Base-by-base conservation (phyloP, 164 flowering plant genomes). In the Santalum album region DNA sequence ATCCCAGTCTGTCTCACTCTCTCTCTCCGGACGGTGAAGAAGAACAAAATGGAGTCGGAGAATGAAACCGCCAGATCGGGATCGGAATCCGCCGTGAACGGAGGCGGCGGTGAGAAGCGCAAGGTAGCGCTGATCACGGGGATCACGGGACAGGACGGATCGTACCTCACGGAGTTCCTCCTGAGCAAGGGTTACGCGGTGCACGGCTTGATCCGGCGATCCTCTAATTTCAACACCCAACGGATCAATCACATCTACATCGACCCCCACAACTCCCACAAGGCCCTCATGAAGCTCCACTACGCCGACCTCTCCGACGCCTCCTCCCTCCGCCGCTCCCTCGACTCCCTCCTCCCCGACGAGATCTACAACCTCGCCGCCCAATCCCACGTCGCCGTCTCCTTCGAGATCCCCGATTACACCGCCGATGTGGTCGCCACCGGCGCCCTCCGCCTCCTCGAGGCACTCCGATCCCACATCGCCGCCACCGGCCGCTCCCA, bases 401-500 rank as follows among this genome's bases (percentile, higher is more conserved):
- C 96, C 44, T 91, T 91, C 59, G 98, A 91, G 78, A 84, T 84
- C 78, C 98, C 98, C 1, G 96, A 88, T 60, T 91, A 84, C 69
- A 91, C 98, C 11, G 96, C 96, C 35, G 98, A 91, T 42, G 96
- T 88, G 2, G 98, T 91, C n/a, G 95, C 92, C 59, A 84, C 98
- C 27, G 98, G 96, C 24, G 86, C 98, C 7, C 79, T 91, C 56
- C 81, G 98, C 36, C 79, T 91, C 34, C 78, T 91, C 12, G 98
- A 91, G 62, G 92, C 98, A 21, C 74, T 91, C 40, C 76, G 98
- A 12, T 81, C 95, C 14, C 98, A 88, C 64, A 71, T 88, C 56
- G 56, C 81, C 50, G 85, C 79, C 58, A 68, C 88, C 0, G 92
- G 90, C 17, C 64, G 96, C n/a, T 14, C 51, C 27, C 73, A 81